Evolutionary conservation across 208 protist genomes (phyloP).

Genomic region (Porcisia deanei): DNA sequence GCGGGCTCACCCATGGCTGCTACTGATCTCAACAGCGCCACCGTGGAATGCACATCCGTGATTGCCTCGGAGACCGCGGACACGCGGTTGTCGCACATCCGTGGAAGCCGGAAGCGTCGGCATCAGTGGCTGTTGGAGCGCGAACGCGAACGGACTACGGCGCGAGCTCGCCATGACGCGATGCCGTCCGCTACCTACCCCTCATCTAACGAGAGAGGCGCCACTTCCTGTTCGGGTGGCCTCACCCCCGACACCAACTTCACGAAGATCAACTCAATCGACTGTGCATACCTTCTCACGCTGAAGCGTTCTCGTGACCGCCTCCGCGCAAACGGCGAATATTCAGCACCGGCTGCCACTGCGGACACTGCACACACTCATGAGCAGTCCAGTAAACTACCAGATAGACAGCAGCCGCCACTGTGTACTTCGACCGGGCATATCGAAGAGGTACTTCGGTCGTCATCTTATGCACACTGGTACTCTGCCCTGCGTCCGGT

Average conservation of each 20-base stretch:
- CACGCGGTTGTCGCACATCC: background rate
- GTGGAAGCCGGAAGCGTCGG: constrained; percentile 14
- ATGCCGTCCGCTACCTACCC: background rate
- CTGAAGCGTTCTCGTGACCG: background rate
- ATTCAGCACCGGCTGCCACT: background rate
- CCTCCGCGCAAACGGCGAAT: background rate
- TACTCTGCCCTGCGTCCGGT: constrained; percentile 13
- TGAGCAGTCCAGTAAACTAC: background rate
- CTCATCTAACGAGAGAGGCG: background rate
- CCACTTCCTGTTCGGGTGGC: background rate
- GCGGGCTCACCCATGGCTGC: background rate
- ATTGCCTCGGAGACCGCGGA: background rate
- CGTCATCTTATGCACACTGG: constrained; percentile 13
- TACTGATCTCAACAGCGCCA: background rate
- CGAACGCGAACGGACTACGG: background rate
- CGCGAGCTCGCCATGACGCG: background rate
- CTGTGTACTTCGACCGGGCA: background rate
- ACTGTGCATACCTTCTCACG: constrained; percentile 4
- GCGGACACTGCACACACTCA: background rate
- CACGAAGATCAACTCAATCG: background rate
- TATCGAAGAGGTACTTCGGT: background rate
- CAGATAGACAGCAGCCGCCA: background rate
- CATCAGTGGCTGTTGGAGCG: constrained; percentile 10
- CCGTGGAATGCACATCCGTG: background rate
- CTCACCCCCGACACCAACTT: background rate